Percentiles rank a stretch among this genome's conserved stretches.
These are phyloP conservation scores for Colletotrichum chlorophyti DNA, from an alignment of 2,329 filamentous ascomycete species.

Conservation along the genomic window DNA sequence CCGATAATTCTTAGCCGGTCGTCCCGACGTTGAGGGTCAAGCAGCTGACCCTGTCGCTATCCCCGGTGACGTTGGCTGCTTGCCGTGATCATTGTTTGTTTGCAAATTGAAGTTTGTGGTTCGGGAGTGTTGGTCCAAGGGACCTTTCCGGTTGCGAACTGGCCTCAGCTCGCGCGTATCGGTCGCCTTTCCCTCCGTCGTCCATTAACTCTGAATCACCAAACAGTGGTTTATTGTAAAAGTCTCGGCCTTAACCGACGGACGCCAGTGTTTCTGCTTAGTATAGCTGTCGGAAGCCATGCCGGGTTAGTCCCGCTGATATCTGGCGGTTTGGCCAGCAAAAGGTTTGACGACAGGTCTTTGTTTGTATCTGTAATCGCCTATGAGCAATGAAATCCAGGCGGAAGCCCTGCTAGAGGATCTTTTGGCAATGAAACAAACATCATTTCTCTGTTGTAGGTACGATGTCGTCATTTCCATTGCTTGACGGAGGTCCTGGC, in stretches of 20 bases:
- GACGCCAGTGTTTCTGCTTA: conserved; percentile 6
- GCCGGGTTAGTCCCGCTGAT: background rate
- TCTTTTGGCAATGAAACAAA: too few species aligned
- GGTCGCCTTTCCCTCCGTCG: background rate
- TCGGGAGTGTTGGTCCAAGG: background rate
- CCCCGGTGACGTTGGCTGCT: background rate
- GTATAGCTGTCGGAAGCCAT: background rate
- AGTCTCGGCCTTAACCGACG: conserved; percentile 11
- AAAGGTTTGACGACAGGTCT: background rate
- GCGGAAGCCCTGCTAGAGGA: too few species aligned
- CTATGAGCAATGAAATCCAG: too few species aligned
- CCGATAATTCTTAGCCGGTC: conserved; percentile 1
- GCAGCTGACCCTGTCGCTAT: background rate
- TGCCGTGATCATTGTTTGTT: background rate
- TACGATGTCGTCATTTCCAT: background rate
- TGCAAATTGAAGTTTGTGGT: background rate
- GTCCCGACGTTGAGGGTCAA: conserved; percentile 13
- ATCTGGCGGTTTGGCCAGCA: background rate
- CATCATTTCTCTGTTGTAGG: too few species aligned
- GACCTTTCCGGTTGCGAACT: background rate
- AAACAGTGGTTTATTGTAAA: conserved; percentile 1
- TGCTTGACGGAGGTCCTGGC: background rate
- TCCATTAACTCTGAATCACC: background rate
- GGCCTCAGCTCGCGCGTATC: background rate
- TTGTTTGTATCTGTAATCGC: too few species aligned